A percentile compares a stretch with the other conserved stretches of the same genome.
Evolutionary conservation across 2,329 filamentous ascomycete species (phyloP).

Genomic region (Penicillium sp.): DNA sequence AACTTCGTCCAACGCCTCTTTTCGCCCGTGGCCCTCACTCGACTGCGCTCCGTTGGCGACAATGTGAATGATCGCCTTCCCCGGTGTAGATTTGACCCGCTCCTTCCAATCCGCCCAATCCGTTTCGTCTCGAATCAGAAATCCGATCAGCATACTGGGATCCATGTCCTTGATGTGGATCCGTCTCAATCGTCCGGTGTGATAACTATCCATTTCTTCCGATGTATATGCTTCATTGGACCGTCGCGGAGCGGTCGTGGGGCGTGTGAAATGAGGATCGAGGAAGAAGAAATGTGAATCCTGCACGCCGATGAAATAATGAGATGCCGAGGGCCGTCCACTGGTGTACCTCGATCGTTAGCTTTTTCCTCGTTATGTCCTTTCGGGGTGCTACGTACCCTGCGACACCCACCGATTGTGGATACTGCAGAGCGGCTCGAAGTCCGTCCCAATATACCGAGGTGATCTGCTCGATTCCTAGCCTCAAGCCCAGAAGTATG

Average conservation of each 20-base stretch:
- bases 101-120: constrained; percentile 84
- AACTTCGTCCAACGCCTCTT: constrained; percentile 81
- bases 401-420: constrained; percentile 93
- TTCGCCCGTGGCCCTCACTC: constrained; percentile 58
- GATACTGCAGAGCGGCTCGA: constrained; percentile 77
- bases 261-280: constrained; percentile 84
- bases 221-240: constrained; percentile 54
- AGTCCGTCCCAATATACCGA: constrained; percentile 95
- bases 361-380: background rate
- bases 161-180: constrained; percentile 92
- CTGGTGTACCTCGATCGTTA: constrained; percentile 46
- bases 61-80: constrained; percentile 83
- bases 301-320: constrained; percentile 72
- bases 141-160: constrained; percentile 95
- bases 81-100: constrained; percentile 70
- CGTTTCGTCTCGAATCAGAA: constrained; percentile 75
- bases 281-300: constrained; percentile 87
- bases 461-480: constrained; percentile 93
- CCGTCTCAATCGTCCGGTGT: constrained; percentile 78
- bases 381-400: constrained; percentile 58
- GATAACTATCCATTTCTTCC: constrained; percentile 78
- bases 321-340: constrained; percentile 85
- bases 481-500: constrained; percentile 80
- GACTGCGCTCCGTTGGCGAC: constrained; percentile 65
- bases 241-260: constrained; percentile 64